Percentiles rank a stretch among this genome's conserved stretches.
phyloP scores from a whole-genome alignment of 352 stramenopile genomes.

The Globisporangium camurandrum region DNA sequence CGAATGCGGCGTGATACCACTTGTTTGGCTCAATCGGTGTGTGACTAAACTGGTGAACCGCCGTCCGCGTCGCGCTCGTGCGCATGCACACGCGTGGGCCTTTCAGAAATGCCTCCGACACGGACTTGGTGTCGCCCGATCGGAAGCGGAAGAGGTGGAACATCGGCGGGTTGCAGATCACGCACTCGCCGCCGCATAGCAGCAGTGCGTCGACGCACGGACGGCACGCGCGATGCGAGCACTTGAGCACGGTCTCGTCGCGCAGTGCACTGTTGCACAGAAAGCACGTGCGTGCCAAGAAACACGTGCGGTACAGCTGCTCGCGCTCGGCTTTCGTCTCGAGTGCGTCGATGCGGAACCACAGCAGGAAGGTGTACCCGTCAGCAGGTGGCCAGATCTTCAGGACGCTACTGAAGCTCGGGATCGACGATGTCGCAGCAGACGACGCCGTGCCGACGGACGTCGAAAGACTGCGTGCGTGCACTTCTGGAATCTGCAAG shows the following conservation, averaged over 20 bases:
- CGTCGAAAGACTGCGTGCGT: constrained; percentile 16
- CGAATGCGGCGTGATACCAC: constrained; percentile 54
- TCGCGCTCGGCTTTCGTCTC: constrained; percentile 61
- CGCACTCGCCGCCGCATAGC: constrained; percentile 49
- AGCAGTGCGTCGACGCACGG: constrained; percentile 47
- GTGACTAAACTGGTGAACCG: constrained; percentile 54
- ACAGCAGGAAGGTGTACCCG: constrained; percentile 55
- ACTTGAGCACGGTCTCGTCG: constrained; percentile 58
- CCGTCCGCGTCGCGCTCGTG: constrained; percentile 32
- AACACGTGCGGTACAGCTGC: constrained; percentile 46
- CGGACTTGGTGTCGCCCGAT: constrained; percentile 57
- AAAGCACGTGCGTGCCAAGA: constrained; percentile 51
- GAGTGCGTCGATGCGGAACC: constrained; percentile 50
- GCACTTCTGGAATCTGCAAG: constrained; percentile 58
- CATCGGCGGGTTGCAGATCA: constrained; percentile 64
- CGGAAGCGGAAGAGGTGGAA: constrained; percentile 71
- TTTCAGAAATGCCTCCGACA: constrained; percentile 61
- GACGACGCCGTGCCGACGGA: constrained; percentile 5
- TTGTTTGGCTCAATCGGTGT: constrained; percentile 20
- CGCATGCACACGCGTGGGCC: constrained; percentile 59
- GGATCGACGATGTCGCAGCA: constrained; percentile 17
- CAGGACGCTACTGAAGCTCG: constrained; percentile 24
- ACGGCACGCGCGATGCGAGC: constrained; percentile 51
- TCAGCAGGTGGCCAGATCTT: constrained; percentile 60
- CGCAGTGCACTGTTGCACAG: constrained; percentile 35